Conservation (phyloP, 768 basidiomycete species). For the Zangia roseola region DNA sequence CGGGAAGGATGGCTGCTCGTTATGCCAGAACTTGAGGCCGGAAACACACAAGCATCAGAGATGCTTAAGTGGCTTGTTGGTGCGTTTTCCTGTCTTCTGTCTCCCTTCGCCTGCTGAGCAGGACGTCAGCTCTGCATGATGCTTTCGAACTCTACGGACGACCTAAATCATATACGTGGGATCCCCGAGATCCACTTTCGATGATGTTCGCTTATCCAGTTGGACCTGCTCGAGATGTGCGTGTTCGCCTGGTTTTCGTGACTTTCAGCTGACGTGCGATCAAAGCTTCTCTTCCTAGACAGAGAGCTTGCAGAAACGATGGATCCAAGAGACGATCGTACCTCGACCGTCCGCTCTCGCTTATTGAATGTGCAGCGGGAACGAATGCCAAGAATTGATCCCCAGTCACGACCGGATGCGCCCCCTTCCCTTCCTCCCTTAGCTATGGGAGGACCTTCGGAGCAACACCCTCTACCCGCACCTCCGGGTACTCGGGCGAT, state of each 20-base stretch:
- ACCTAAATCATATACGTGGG: constrained; percentile 84
- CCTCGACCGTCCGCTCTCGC: constrained; percentile 62
- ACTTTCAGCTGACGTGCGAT: constrained; percentile 14
- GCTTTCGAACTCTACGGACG: constrained; percentile 88
- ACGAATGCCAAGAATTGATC: constrained; percentile 51
- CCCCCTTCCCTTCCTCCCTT: constrained; percentile 21
- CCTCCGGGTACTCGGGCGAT: constrained; percentile 16
- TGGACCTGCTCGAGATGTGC: constrained; percentile 77
- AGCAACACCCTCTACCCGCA: constrained; percentile 27
- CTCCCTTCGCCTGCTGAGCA: constrained; percentile 5
- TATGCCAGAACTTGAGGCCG: constrained; percentile 82
- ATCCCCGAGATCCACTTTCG: constrained; percentile 75
- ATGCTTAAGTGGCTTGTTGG: constrained; percentile 92
- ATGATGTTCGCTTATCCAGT: constrained; percentile 96
- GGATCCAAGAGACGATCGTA: constrained; percentile 76
- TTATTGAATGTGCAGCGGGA: constrained; percentile 62
- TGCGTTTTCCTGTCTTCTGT: constrained; percentile 35
- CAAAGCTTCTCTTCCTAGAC: constrained; percentile 82
- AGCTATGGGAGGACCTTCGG: constrained; percentile 14
- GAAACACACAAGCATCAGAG: constrained; percentile 64
- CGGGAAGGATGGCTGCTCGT: constrained; percentile 85
- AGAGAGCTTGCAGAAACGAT: constrained; percentile 77
- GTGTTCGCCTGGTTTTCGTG: constrained; percentile 27
- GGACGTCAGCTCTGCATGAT: constrained; percentile 68
- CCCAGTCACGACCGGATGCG: constrained; percentile 6